Percentiles rank a stretch among this genome's conserved stretches.
Conservation (phyloP, 1,139 yeast species). For the Yamadazyma trypodendri region DNA sequence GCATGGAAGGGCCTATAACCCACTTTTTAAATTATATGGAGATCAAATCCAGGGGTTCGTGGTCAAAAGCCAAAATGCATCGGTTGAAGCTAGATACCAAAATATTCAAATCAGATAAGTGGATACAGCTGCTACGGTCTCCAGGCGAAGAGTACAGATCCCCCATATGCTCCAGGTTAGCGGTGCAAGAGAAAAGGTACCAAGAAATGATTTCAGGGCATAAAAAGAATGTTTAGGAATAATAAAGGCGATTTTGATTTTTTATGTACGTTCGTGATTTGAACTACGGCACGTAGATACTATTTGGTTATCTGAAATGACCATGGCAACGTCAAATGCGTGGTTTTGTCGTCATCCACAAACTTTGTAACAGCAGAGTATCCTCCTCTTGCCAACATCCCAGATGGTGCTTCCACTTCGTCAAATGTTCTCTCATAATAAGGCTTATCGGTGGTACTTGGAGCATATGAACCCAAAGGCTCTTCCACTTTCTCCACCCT, state of each 20-base stretch:
- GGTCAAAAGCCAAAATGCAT: background rate
- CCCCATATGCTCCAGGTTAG: background rate
- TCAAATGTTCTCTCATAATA: constrained; percentile 72
- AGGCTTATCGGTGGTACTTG: constrained; percentile 81
- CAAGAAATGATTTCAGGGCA: constrained; percentile 1
- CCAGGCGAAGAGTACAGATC: constrained; percentile 1
- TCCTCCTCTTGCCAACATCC: constrained; percentile 82
- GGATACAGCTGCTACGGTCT: background rate
- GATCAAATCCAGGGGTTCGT: background rate
- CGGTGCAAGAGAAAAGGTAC: constrained; percentile 2
- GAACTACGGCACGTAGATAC: too few relatives aligned
- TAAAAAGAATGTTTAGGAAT: too few relatives aligned
- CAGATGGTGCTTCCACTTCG: constrained; percentile 93
- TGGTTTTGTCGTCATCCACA: constrained; percentile 80
- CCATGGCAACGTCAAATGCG: constrained; percentile 82
- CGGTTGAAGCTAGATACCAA: background rate
- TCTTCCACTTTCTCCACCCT: constrained; percentile 85
- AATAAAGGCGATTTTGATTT: background rate
- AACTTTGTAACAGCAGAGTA: constrained; percentile 82
- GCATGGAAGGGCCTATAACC: too few relatives aligned
- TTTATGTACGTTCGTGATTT: too few relatives aligned
- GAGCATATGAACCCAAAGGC: constrained; percentile 88
- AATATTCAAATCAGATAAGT: background rate
- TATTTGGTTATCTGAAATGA: constrained; percentile 72
- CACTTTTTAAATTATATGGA: background rate